These are phyloP conservation scores for Cenococcum geophilum DNA, from an alignment of 495 filamentous ascomycete genomes.

Conservation along the genomic window DNA sequence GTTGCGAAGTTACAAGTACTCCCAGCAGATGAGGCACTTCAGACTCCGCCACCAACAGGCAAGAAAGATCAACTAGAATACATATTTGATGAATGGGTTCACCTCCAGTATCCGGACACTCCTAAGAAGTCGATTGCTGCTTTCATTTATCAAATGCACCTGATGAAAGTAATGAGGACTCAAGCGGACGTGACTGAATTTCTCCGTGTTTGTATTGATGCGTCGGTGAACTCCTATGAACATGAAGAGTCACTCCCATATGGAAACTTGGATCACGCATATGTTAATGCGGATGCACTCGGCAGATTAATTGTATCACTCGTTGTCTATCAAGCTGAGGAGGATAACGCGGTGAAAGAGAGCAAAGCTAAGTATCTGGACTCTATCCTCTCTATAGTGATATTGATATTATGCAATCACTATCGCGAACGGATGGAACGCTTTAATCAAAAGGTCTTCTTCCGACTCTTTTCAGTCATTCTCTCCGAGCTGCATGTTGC, in stretches of 20 bases:
- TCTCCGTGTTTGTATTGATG: conserved; percentile 73
- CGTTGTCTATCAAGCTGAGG: conserved; percentile 57
- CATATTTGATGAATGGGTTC: conserved; percentile 89
- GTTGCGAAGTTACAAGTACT: conserved; percentile 57
- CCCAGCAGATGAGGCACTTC: conserved; percentile 22
- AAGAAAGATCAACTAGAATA: conserved; percentile 84
- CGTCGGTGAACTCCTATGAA: conserved; percentile 69
- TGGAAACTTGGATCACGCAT: conserved; percentile 61
- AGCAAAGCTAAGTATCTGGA: conserved; percentile 64
- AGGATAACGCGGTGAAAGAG: conserved; percentile 50
- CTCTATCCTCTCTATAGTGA: conserved; percentile 64
- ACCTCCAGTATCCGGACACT: conserved; percentile 65
- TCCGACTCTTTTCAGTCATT: conserved; percentile 80
- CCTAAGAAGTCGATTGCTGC: conserved; percentile 63
- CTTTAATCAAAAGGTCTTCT: conserved; percentile 86
- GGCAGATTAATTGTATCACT: conserved; percentile 75
- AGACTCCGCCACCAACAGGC: conserved; percentile 30
- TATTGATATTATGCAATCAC: conserved; percentile 78
- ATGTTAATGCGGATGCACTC: conserved; percentile 74
- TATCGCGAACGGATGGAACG: conserved; percentile 72
- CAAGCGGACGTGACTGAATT: conserved; percentile 72
- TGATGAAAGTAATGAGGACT: conserved; percentile 59
- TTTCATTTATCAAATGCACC: conserved; percentile 81
- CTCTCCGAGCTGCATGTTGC: conserved; percentile 60
- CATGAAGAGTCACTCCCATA: conserved; percentile 48